Evolutionary conservation across 495 filamentous ascomycete genomes (phyloP).

Genomic region (Ramalina intermedia): DNA sequence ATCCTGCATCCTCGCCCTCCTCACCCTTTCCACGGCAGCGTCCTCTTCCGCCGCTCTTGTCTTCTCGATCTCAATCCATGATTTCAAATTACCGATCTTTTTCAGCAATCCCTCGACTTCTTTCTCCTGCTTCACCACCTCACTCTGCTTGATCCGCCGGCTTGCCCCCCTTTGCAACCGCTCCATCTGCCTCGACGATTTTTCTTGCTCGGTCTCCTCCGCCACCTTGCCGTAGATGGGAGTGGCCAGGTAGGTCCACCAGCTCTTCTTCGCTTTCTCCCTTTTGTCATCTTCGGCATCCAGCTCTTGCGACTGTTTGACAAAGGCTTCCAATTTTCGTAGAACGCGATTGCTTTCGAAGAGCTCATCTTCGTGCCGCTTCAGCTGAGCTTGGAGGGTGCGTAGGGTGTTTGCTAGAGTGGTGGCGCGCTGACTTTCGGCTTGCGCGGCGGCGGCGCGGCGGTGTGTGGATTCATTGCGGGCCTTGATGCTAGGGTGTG

Average conservation of each 20-base stretch:
- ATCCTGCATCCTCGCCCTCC: not conserved
- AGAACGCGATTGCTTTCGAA: not conserved
- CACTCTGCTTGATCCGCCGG: conserved; percentile 5
- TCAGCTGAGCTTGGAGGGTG: not conserved
- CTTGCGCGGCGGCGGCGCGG: no score
- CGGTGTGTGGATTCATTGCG: no score
- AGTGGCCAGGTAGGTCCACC: conserved; percentile 6
- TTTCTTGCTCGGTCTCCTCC: conserved; percentile 2
- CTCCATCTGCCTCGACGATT: not conserved
- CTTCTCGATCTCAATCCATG: conserved; percentile 1
- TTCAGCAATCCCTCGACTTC: not conserved
- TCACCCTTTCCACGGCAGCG: not conserved
- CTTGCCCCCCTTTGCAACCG: conserved; percentile 4
- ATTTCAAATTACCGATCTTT: not conserved
- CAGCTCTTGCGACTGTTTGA: not conserved
- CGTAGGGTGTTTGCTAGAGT: not conserved
- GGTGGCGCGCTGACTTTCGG: no score
- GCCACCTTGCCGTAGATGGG: conserved; percentile 1
- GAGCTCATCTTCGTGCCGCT: not conserved
- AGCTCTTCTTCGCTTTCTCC: conserved; percentile 2
- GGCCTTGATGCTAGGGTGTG: not conserved
- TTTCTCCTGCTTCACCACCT: not conserved
- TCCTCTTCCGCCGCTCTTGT: not conserved
- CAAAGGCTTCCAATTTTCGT: not conserved
- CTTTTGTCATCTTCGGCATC: not conserved